These are phyloP conservation scores for Passiflora organensis DNA, from an alignment of 345 rosid genomes.

Conservation along the genomic window DNA sequence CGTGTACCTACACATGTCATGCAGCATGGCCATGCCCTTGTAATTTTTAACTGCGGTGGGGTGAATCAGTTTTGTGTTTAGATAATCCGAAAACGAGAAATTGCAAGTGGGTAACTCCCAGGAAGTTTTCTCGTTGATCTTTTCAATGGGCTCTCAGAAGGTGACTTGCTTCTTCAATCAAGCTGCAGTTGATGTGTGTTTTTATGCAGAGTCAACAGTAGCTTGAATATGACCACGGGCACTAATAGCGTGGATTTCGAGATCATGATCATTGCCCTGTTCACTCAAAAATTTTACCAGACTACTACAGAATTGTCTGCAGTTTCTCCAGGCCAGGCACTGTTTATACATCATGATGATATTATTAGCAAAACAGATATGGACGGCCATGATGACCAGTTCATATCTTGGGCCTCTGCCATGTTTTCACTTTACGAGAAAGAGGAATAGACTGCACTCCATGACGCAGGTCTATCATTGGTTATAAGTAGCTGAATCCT, in stretches of 20 bases:
- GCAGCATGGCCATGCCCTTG: too few relatives aligned
- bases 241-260: constrained; percentile 14
- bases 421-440: background rate
- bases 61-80: too few relatives aligned
- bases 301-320: too few relatives aligned
- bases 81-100: background rate
- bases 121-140: constrained; percentile 27
- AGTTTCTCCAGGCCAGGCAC: too few relatives aligned
- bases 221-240: constrained; percentile 5
- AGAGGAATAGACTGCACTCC: background rate
- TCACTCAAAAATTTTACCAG: too few relatives aligned
- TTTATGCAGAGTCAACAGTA: background rate
- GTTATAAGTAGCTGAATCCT: constrained; percentile 7
- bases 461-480: constrained; percentile 11
- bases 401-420: constrained; percentile 1
- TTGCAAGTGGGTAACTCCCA: constrained; percentile 20
- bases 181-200: background rate
- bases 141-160: constrained; percentile 20
- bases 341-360: too few relatives aligned
- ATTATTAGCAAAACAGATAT: too few relatives aligned
- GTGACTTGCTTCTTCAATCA: constrained; percentile 3
- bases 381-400: constrained; percentile 18
- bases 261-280: constrained; percentile 12
- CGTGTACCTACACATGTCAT: too few relatives aligned
- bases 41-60: too few relatives aligned